Evolutionary conservation across 306 rosid genomes (phyloP).

Genomic region (Castanea crenata): DNA sequence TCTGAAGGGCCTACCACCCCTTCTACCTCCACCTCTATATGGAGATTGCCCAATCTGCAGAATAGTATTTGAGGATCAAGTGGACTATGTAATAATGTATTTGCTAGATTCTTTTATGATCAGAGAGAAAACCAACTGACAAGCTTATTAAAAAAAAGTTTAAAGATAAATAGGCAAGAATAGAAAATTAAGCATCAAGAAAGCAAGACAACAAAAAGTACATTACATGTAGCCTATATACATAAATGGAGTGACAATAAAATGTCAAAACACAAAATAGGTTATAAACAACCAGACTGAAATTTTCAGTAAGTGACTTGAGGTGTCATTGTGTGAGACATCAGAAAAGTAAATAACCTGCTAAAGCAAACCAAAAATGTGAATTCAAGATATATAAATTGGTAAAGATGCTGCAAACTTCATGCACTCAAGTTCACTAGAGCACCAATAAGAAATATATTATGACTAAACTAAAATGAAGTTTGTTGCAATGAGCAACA

Average conservation of each 20-base stretch:
- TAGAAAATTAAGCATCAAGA: background rate
- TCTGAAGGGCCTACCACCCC: conserved; percentile 69
- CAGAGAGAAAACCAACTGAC: conserved; percentile 6
- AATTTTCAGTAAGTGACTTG: conserved; percentile 2
- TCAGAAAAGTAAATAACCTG: background rate
- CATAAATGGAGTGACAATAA: background rate
- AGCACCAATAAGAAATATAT: background rate
- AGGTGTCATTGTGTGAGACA: background rate
- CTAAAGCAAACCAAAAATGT: background rate
- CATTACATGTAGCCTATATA: background rate
- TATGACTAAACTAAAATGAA: background rate
- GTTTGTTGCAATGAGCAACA: background rate
- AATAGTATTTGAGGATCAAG: conserved; percentile 43
- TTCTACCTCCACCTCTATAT: conserved; percentile 69
- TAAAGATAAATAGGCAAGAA: background rate
- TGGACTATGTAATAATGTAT: conserved; percentile 29
- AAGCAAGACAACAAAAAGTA: background rate
- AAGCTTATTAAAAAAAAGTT: background rate
- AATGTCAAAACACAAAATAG: conserved; percentile 15
- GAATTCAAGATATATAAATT: background rate
- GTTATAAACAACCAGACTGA: conserved; percentile 1
- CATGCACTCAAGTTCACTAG: conserved; percentile 11
- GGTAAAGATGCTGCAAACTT: background rate
- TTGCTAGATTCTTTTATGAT: conserved; percentile 17
- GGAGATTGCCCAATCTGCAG: conserved; percentile 64